Conservation (phyloP, 768 basidiomycete species). For the Mycena chlorophos region DNA sequence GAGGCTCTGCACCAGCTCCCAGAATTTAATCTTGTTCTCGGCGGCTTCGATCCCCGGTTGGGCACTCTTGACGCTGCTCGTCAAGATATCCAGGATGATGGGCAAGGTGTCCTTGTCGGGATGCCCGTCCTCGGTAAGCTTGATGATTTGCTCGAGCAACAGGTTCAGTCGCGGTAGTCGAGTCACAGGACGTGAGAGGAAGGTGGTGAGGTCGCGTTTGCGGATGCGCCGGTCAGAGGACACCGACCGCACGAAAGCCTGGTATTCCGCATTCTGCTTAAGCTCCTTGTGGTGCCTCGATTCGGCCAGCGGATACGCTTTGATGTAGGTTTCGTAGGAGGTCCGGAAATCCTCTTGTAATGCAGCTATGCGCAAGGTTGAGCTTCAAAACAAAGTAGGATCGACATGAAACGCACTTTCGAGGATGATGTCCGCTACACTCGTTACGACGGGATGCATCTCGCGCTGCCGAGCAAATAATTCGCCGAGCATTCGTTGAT, state of each 20-base stretch:
- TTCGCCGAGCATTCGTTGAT: conserved; percentile 64
- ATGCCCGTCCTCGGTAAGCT: conserved; percentile 68
- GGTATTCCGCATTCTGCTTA: conserved; percentile 65
- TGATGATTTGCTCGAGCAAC: conserved; percentile 67
- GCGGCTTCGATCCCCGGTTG: conserved; percentile 92
- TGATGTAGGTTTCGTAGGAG: conserved; percentile 81
- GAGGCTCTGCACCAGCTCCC: conserved; percentile 76
- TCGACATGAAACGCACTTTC: conserved; percentile 57
- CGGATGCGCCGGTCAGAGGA: conserved; percentile 64
- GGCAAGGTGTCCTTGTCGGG: conserved; percentile 79
- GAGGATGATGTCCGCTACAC: conserved; percentile 83
- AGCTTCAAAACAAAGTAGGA: conserved; percentile 2
- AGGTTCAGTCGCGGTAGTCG: conserved; percentile 82
- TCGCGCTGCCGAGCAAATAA: conserved; percentile 83
- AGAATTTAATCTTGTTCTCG: conserved; percentile 86
- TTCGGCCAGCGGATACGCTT: conserved; percentile 86
- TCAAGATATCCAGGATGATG: conserved; percentile 65
- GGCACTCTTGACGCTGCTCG: conserved; percentile 76
- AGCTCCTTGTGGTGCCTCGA: conserved; percentile 78
- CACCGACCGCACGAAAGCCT: conserved; percentile 61
- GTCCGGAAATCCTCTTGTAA: conserved; percentile 53
- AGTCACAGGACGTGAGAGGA: conserved; percentile 84
- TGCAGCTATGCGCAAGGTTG: conserved; percentile 33
- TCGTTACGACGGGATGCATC: conserved; percentile 80
- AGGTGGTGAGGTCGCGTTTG: conserved; percentile 77